Base-by-base conservation (phyloP, 129 eudicot genomes). In the Escallonia herrerae region DNA sequence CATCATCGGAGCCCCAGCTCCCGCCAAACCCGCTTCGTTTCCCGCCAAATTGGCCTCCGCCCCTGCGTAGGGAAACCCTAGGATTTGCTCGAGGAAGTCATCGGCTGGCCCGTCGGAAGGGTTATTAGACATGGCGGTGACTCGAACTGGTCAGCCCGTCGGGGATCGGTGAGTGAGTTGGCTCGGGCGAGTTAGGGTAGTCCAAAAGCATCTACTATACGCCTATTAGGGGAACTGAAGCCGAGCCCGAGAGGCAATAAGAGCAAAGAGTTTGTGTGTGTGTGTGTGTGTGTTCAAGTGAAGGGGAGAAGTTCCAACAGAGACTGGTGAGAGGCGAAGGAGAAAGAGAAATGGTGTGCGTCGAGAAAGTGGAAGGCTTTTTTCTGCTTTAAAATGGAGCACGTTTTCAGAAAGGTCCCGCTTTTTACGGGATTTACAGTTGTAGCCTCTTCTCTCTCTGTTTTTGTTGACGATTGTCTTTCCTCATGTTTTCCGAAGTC, bases 61-160 rank as follows among this genome's bases (percentile, higher is more conserved):
- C 8, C 82, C 87, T 0, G 72, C 77, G 59, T 80, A 81, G 12
- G 86, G 96, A 61, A 80, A 85, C 56, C 96, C 91, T 4, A 91
- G 75, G 59, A 91, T 83, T 77, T 91, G 96, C 74, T 91, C 98
- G 22, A 91, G 79, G 77, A 91, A 91, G 50, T 91, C 98, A 51
- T 88, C 96, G 43, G 83, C 81, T 3, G 95, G 84, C 43, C 83
- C 79, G 65, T 91, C 95, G 13, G 86, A 67, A 42, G 86, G 90
- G 70, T 91, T 82, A 77, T 88, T 91, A 14, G 97, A 87, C 97
- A 91, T 91, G 72, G 51, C 9, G 56, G 73, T 6, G 54, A 67
- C 33, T 40, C 40, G n/a, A 3, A 6, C 33, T 15, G 50, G 22
- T 46, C 37, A 45, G 41, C 5, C 7, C 12, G 5, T 7, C 14